Evolutionary conservation across 2,329 filamentous ascomycete species (phyloP).

Genomic region (Diplodia corticola): DNA sequence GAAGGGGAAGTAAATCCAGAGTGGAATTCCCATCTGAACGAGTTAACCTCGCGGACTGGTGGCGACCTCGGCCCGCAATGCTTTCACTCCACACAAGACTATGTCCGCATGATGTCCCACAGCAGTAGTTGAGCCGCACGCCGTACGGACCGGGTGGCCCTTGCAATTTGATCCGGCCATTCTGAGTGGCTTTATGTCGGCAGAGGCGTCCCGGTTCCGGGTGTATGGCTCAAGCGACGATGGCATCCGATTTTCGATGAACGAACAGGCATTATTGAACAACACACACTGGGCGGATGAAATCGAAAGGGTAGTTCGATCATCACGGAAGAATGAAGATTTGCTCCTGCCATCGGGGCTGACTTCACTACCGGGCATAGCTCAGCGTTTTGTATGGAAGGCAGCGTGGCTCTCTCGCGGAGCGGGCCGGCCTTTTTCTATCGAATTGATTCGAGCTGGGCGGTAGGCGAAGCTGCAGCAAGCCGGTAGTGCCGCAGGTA

Average conservation of each 20-base stretch:
- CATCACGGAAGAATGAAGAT: not conserved
- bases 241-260: not conserved
- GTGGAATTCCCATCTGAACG: not conserved
- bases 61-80: not conserved
- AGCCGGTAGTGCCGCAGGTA: not conserved
- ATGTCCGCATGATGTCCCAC: not conserved
- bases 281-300: not conserved
- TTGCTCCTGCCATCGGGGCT: not conserved
- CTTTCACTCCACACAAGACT: not conserved
- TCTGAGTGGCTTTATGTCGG: conserved; percentile 12
- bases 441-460: not conserved
- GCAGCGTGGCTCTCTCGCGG: not conserved
- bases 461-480: not conserved
- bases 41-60: not conserved
- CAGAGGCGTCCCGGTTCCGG: conserved; percentile 2
- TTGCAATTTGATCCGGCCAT: not conserved
- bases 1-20: not conserved
- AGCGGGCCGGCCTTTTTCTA: not conserved
- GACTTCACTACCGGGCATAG: not conserved
- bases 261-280: not conserved
- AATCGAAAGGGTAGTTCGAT: not conserved
- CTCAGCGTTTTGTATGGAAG: not conserved
- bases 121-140: not conserved
- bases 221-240: not conserved
- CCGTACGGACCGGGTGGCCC: not conserved